Evolutionary conservation across 345 rosid species (phyloP).

Genomic region (Gossypium stocksii): DNA sequence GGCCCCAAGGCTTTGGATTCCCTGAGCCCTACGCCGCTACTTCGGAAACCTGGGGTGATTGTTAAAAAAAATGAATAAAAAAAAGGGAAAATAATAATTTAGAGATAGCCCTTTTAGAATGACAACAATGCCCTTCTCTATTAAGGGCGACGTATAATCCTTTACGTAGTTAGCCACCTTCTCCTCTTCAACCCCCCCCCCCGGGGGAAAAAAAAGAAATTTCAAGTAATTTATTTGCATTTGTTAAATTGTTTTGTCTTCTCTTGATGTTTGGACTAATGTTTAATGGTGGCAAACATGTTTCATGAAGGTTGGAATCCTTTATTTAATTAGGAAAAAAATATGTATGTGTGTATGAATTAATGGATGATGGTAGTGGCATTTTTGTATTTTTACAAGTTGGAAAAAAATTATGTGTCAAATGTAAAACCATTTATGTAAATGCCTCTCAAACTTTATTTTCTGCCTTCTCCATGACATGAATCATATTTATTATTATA

Average conservation of each 20-base stretch:
- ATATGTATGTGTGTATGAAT: neutral
- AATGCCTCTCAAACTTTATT: slow-evolving; percentile 11
- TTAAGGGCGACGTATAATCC: neutral
- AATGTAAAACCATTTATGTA: slow-evolving; percentile 15
- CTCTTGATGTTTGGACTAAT: neutral
- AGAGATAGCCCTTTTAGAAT: neutral
- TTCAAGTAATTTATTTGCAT: slow-evolving; percentile 7
- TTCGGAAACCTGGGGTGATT: slow-evolving; percentile 36
- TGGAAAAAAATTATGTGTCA: neutral
- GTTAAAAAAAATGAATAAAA: neutral
- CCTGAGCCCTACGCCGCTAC: slow-evolving; percentile 37
- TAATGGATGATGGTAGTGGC: neutral
- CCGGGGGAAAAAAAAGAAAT: neutral
- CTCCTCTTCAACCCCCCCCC: neutral
- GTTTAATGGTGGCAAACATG: neutral
- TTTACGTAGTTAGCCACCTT: neutral
- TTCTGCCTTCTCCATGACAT: slow-evolving; percentile 24
- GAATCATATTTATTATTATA: neutral
- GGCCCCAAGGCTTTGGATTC: slow-evolving; percentile 49
- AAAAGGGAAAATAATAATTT: slow-evolving; percentile 17
- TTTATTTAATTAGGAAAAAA: neutral
- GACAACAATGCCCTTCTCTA: neutral
- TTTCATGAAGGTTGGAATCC: neutral
- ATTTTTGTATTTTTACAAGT: slow-evolving; percentile 1
- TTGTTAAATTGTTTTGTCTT: neutral